These are phyloP conservation scores for Solidago caesia DNA, from an alignment of 129 eudicot genomes.

Conservation along the genomic window DNA sequence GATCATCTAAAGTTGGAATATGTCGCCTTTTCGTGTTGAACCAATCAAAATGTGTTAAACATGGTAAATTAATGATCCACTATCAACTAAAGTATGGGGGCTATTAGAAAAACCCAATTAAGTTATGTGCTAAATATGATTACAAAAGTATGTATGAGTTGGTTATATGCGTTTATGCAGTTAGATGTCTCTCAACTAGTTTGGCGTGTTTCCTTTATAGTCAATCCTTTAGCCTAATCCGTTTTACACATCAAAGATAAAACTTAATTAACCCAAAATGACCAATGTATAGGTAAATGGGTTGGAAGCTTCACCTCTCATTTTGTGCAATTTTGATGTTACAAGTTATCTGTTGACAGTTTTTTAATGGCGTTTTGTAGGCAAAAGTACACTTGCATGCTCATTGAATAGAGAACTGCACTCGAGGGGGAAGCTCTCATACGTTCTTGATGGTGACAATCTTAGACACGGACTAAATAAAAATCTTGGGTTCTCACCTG, in stretches of 20 bases:
- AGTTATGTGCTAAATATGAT: not conserved
- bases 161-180: not conserved
- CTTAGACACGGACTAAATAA: slow-evolving; percentile 93
- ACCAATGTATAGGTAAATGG: not conserved
- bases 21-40: too few species aligned
- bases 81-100: too few species aligned
- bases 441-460: slow-evolving; percentile 98
- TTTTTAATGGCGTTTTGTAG: slow-evolving; percentile 34
- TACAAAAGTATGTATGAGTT: not conserved
- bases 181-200: not conserved
- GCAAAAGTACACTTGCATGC: slow-evolving; percentile 96
- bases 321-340: slow-evolving; percentile 12
- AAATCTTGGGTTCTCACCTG: slow-evolving; percentile 84
- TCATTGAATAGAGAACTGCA: slow-evolving; percentile 82
- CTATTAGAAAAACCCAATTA: too few species aligned
- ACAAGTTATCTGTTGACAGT: not conserved
- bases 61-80: too few species aligned
- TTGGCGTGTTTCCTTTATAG: not conserved
- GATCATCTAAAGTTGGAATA: too few species aligned
- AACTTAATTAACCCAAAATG: not conserved
- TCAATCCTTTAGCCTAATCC: not conserved
- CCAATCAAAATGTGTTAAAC: too few species aligned
- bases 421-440: slow-evolving; percentile 83
- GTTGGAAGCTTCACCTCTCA: not conserved
- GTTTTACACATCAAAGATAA: not conserved